Conservation (phyloP, 2,329 filamentous ascomycete genomes). For the Botrytis galanthina region DNA sequence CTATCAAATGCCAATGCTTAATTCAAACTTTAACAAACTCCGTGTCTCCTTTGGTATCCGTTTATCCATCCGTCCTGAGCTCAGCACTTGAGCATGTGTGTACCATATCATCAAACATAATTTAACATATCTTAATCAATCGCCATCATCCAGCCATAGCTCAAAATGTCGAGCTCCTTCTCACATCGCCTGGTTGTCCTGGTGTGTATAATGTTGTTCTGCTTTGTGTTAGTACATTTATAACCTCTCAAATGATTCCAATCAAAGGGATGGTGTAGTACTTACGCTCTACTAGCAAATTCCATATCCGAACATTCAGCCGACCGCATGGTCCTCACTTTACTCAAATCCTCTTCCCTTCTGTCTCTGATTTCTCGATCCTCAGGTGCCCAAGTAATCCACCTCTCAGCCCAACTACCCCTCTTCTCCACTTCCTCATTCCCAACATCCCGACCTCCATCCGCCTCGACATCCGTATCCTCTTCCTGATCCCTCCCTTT, state of each 20-base stretch:
- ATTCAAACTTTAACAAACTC: neutral
- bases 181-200: constrained; percentile 3
- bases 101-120: neutral
- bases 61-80: neutral
- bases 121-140: neutral
- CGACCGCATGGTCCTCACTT: neutral
- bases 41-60: neutral
- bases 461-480: neutral
- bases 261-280: neutral
- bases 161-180: neutral
- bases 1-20: neutral
- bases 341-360: neutral
- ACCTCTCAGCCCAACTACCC: neutral
- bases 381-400: constrained; percentile 13
- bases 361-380: neutral
- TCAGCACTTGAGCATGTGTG: constrained; percentile 5
- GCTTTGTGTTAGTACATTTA: neutral
- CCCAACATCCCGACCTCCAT: neutral
- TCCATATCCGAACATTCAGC: constrained; percentile 7
- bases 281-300: constrained; percentile 1
- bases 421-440: neutral
- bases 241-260: neutral
- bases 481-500: neutral
- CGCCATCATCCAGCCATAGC: neutral
- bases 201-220: constrained; percentile 9